These are phyloP conservation scores for Westerdykella sp. DNA, from an alignment of 2,329 filamentous ascomycete genomes.

Conservation along the genomic window DNA sequence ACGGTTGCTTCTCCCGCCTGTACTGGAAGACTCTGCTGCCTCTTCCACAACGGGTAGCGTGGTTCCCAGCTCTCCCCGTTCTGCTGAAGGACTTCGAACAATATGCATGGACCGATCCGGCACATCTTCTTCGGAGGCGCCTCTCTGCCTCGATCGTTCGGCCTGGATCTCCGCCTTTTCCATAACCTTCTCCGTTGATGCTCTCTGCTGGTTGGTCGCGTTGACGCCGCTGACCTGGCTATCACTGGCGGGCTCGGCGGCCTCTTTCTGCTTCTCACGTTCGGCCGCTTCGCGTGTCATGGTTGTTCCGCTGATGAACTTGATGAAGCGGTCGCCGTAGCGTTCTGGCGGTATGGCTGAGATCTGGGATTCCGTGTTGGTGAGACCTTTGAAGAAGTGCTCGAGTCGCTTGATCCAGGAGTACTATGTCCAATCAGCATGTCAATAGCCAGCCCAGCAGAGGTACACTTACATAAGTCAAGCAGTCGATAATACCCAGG, in stretches of 20 bases:
- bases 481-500: constrained; percentile 93
- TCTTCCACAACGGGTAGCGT: constrained; percentile 84
- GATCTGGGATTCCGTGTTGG: constrained; percentile 76
- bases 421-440: constrained; percentile 56
- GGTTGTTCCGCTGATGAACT: constrained; percentile 85
- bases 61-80: constrained; percentile 51
- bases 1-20: constrained; percentile 52
- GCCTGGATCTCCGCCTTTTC: constrained; percentile 56
- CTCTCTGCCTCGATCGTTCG: constrained; percentile 50
- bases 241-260: constrained; percentile 28
- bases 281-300: constrained; percentile 82
- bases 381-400: constrained; percentile 93
- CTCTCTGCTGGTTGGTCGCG: constrained; percentile 20
- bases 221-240: constrained; percentile 37
- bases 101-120: constrained; percentile 57
- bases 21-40: constrained; percentile 68
- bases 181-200: constrained; percentile 49
- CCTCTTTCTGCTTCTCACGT: constrained; percentile 43
- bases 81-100: constrained; percentile 51
- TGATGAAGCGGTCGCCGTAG: constrained; percentile 90
- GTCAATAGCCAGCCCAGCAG: constrained; percentile 1
- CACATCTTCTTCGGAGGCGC: constrained; percentile 49
- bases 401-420: constrained; percentile 91
- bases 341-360: constrained; percentile 84
- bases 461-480: constrained; percentile 74